Evolutionary conservation across 768 basidiomycete species (phyloP), one percentile per base, ranked within the genome.

Genomic region (Suillus lakei): DNA sequence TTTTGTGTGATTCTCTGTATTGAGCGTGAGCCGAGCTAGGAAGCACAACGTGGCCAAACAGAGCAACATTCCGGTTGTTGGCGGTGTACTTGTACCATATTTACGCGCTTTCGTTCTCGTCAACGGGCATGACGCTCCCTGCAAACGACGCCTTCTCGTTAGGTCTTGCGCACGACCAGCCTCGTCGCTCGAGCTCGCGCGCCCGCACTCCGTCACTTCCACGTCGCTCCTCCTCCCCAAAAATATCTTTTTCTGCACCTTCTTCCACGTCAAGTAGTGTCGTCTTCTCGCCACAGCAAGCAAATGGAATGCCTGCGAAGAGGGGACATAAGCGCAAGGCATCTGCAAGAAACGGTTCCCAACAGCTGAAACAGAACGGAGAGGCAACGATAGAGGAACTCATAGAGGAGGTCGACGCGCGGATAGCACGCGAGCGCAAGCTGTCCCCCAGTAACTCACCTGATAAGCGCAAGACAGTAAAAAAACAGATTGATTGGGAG

Each of bases 401-500:
- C 34, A 68, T 62, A 48, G 75, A 73, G 39, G 73, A 75, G 23
- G 56, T 66, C 10, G 68, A 73, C 51, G 38, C 64, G 21, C 70
- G 62, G 21, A 62, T 70, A 6, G 62, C 71, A n/a, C 70, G 70
- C 30, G 68, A 70, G 61, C 72, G 64, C 69, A 71, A 65, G 36
- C 63, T 51, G 30, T 64, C 50, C 32, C 69, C 70, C 7, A 70
- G 67, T 21, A 65, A 64, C 43, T 56, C n/a, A 62, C 56, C 4
- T n/a, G 59, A 21, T 55, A 67, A 58, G 58, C 64, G 34, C 66
- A 69, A 60, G 69, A 71, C 56, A 71, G 74, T 54, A 80, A 83
- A 69, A 30, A 72, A 70, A 26, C 43, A 63, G 23, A 82, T 92
- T 36, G 91, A 96, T 78, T 95, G 91, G 89, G 96, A 98, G 78